Percentiles rank a stretch among this genome's conserved stretches.
These are phyloP conservation scores for Suhomyces faveliae DNA, from an alignment of 805 yeast species.

Conservation along the genomic window DNA sequence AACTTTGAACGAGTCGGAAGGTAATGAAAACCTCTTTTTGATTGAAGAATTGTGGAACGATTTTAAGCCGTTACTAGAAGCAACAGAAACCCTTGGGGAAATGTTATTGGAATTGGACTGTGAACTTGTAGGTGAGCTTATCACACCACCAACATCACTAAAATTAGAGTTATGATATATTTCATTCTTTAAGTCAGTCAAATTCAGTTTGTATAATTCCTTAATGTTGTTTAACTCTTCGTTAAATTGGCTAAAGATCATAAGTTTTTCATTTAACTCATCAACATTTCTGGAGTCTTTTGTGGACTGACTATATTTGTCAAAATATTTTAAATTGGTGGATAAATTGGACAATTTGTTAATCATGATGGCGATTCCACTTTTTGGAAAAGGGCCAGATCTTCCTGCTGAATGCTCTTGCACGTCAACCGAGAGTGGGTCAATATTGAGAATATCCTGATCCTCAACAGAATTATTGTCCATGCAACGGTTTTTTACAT, in stretches of 20 bases:
- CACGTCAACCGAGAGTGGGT: neutral
- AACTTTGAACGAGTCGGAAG: slow-evolving; percentile 8
- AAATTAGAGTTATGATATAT: slow-evolving; percentile 9
- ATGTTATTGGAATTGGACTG: slow-evolving; percentile 5
- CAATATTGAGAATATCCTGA: slow-evolving; percentile 16
- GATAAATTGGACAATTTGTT: slow-evolving; percentile 30
- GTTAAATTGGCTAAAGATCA: slow-evolving; percentile 36
- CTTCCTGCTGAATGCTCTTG: neutral
- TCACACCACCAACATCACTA: neutral
- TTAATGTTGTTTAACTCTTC: slow-evolving; percentile 29
- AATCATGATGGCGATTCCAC: slow-evolving; percentile 24
- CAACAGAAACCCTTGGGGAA: slow-evolving; percentile 9
- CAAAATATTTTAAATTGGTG: slow-evolving; percentile 36
- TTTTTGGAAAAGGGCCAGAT: slow-evolving; percentile 3
- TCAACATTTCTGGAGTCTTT: slow-evolving; percentile 22
- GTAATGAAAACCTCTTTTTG: slow-evolving; percentile 26
- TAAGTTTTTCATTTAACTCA: slow-evolving; percentile 35
- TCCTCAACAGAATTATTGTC: slow-evolving; percentile 9
- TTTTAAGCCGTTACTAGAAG: slow-evolving; percentile 21
- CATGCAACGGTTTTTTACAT: slow-evolving; percentile 1
- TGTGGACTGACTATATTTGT: slow-evolving; percentile 37
- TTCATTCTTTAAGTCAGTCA: slow-evolving; percentile 26
- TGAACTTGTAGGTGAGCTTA: slow-evolving; percentile 10
- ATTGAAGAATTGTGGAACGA: slow-evolving; percentile 33
- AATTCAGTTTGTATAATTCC: slow-evolving; percentile 30